A percentile compares a stretch with the other conserved stretches of the same genome.
Evolutionary conservation across 352 stramenopile genomes (phyloP).

Genomic region (Globisporangium sylvaticum): DNA sequence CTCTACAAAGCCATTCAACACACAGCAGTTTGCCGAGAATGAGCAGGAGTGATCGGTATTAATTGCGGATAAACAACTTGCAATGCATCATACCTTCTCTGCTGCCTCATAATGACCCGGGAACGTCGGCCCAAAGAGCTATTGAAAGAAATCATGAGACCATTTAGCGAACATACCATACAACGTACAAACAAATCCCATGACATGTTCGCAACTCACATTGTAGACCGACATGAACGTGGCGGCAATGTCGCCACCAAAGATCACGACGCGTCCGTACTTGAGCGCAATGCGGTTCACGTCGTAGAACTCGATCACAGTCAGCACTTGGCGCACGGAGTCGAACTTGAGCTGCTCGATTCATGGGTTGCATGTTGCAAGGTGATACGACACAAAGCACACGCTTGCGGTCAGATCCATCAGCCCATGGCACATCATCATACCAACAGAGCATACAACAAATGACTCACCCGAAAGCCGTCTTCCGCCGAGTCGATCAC

Average conservation of each 20-base stretch:
- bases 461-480: conserved; percentile 46
- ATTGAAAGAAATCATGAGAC: background rate
- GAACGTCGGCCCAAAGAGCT: conserved; percentile 86
- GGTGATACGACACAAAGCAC: background rate
- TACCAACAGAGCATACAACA: background rate
- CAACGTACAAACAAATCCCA: background rate
- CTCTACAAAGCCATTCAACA: conserved; percentile 24
- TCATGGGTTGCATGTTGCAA: background rate
- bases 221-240: conserved; percentile 90
- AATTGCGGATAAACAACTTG: background rate
- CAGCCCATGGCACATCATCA: background rate
- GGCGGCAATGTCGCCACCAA: conserved; percentile 66
- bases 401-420: background rate
- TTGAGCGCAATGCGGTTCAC: conserved; percentile 76
- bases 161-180: background rate
- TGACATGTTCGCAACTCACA: conserved; percentile 25
- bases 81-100: conserved; percentile 36
- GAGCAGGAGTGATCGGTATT: background rate
- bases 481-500: conserved; percentile 70
- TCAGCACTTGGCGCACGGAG: conserved; percentile 59
- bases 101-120: conserved; percentile 63
- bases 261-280: conserved; percentile 81
- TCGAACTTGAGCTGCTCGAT: conserved; percentile 59
- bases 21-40: background rate
- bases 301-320: conserved; percentile 73